Conservation (phyloP, 495 filamentous ascomycete species). For the Penicillium cosmopolitanum region DNA sequence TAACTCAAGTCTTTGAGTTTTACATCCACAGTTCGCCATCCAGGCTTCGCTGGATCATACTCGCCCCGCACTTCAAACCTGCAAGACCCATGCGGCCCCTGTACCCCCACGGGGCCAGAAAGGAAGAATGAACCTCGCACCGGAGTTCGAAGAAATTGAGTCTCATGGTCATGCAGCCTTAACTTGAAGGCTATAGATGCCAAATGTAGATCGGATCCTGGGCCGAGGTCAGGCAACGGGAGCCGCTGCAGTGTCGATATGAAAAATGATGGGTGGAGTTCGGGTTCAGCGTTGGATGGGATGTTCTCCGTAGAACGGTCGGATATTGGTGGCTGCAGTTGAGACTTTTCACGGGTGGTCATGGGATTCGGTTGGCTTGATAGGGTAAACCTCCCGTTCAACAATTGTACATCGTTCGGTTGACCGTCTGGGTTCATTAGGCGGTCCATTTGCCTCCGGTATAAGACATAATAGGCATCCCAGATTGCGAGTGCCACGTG, state of each 20-base stretch:
- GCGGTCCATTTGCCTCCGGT: constrained; percentile 36
- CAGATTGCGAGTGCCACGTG: constrained; percentile 40
- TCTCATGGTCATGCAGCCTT: constrained; percentile 46
- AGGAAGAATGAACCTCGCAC: constrained; percentile 68
- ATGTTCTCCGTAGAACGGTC: constrained; percentile 17
- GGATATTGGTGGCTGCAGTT: constrained; percentile 22
- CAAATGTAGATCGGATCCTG: constrained; percentile 41
- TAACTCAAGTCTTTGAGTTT: constrained; percentile 39
- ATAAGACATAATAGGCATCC: constrained; percentile 39
- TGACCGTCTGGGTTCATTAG: constrained; percentile 26
- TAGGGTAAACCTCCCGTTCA: constrained; percentile 15
- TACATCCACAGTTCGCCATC: constrained; percentile 41
- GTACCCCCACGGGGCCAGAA: constrained; percentile 66
- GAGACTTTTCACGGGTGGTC: constrained; percentile 28
- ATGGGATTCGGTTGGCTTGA: constrained; percentile 27
- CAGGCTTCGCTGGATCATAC: constrained; percentile 59
- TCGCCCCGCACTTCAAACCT: constrained; percentile 61
- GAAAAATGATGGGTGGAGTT: constrained; percentile 37
- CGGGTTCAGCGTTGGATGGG: constrained; percentile 14
- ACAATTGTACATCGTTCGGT: constrained; percentile 19
- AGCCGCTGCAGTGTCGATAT: constrained; percentile 42
- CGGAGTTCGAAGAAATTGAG: constrained; percentile 38
- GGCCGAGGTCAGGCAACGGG: constrained; percentile 41
- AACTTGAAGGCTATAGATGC: constrained; percentile 57
- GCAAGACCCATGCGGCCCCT: constrained; percentile 57